phyloP scores from a whole-genome alignment of 768 basidiomycete species.

The Pisolithus microcarpus region DNA sequence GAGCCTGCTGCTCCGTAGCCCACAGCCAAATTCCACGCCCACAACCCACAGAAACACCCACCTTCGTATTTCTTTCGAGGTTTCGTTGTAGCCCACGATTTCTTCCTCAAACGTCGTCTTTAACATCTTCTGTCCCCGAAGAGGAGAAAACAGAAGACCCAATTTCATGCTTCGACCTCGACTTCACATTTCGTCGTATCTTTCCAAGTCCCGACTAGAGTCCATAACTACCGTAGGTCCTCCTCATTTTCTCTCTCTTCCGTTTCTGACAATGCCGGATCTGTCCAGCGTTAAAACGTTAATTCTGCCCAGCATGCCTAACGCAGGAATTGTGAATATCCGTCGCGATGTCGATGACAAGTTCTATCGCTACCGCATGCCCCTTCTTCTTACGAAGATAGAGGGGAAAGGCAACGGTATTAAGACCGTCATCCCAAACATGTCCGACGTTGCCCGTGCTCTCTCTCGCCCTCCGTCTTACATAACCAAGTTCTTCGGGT shows the following conservation, averaged over 20 bases:
- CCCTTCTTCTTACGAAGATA: slow-evolving; percentile 87
- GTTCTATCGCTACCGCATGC: slow-evolving; percentile 98
- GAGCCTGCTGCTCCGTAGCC: neutral
- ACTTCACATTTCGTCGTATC: slow-evolving; percentile 63
- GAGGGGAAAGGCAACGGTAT: slow-evolving; percentile 99
- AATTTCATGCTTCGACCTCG: slow-evolving; percentile 89
- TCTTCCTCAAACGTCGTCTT: slow-evolving; percentile 14
- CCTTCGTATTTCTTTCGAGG: slow-evolving; percentile 2
- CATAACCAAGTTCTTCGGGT: slow-evolving; percentile 98
- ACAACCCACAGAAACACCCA: slow-evolving; percentile 1
- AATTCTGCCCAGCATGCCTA: slow-evolving; percentile 70
- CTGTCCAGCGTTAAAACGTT: slow-evolving; percentile 47
- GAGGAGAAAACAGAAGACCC: slow-evolving; percentile 28
- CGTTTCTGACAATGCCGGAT: neutral
- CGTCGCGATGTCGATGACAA: slow-evolving; percentile 96
- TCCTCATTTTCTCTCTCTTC: neutral
- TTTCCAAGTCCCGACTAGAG: slow-evolving; percentile 46
- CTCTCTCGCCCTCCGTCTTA: slow-evolving; percentile 92
- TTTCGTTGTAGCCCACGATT: slow-evolving; percentile 20
- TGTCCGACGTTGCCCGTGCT: slow-evolving; percentile 95
- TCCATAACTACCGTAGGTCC: slow-evolving; percentile 47
- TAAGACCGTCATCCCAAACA: slow-evolving; percentile 98
- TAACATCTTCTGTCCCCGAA: slow-evolving; percentile 26
- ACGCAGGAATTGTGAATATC: slow-evolving; percentile 77
- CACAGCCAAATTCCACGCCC: neutral